Evolutionary conservation across 176 grass and related monocot species (phyloP).

Genomic region (Carex littledalei): DNA sequence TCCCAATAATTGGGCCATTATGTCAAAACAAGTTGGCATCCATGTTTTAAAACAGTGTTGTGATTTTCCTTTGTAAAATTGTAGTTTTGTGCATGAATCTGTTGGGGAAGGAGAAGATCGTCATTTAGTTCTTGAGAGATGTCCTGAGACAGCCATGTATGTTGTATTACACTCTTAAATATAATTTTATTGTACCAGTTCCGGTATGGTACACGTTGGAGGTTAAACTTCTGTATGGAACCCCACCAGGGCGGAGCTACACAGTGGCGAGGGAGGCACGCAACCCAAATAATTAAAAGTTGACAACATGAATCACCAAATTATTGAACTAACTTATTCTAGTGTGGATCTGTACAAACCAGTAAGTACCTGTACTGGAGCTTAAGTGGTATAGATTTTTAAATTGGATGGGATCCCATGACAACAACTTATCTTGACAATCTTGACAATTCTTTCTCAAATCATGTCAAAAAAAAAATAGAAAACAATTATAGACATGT

Average conservation of each 20-base stretch:
- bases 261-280: neutral
- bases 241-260: neutral
- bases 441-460: no score
- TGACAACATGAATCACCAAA: neutral
- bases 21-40: neutral
- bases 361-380: neutral
- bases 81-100: slow-evolving; percentile 90
- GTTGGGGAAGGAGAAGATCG: slow-evolving; percentile 78
- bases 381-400: neutral
- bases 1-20: neutral
- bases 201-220: neutral
- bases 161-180: slow-evolving; percentile 11
- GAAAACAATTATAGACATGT: no score
- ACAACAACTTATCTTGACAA: no score
- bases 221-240: neutral
- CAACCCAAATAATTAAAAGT: neutral
- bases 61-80: neutral
- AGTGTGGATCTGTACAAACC: neutral
- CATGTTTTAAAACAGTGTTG: neutral
- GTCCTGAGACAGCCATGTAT: slow-evolving; percentile 92
- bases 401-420: no score
- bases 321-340: neutral
- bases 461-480: no score
- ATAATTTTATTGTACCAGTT: neutral
- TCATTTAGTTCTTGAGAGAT: slow-evolving; percentile 67